Evolutionary conservation across 805 yeast genomes (phyloP), one percentile per base, ranked within the genome.

Genomic region (Yarrowia sp.): DNA sequence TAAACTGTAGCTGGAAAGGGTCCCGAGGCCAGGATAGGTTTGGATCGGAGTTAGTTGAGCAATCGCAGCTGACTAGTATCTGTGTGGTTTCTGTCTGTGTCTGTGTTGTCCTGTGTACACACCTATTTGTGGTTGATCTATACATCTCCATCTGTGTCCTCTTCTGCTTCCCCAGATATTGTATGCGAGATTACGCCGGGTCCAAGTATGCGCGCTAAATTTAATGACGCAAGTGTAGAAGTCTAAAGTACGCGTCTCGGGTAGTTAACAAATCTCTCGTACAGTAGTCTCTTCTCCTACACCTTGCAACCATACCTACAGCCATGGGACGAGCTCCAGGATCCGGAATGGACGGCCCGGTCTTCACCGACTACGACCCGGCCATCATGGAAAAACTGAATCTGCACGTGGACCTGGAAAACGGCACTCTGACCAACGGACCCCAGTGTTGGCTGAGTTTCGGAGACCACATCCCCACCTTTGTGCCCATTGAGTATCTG

Each of bases 341-440:
- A 44, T 47, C 68, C 39, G 68, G 55, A 17, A 68, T 68, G 70
- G 55, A 68, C 46, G 70, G 38, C 44, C 72, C 72, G 49, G 70
- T 71, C 30, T 58, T 64, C 66, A 39, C 68, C 42, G 70, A 70
- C 60, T 74, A 70, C 69, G 69, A 74, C 69, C 67, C 68, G 44
- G 66, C 70, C 19, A 67, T 69, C 24, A 72, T 74, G 47, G 67
- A 65, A 30, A 40, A 47, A 8, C 74, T 43, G 68, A 53, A 67
- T 44, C 73, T 73, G 64, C 61, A 69, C 19, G 61, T 74, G 33
- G 75, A 73, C 64, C 34, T 42, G n/a, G 64, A 69, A 30, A 74
- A 74, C 67, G 77, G 77, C 13, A 74, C 76, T 1, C 46, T 74
- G 3, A 74, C 76, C 6, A 74, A 74, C 66, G 72, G 70, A 20